These are phyloP conservation scores for Macaranga tanarius DNA, from an alignment of 441 rosid species.

Conservation along the genomic window DNA sequence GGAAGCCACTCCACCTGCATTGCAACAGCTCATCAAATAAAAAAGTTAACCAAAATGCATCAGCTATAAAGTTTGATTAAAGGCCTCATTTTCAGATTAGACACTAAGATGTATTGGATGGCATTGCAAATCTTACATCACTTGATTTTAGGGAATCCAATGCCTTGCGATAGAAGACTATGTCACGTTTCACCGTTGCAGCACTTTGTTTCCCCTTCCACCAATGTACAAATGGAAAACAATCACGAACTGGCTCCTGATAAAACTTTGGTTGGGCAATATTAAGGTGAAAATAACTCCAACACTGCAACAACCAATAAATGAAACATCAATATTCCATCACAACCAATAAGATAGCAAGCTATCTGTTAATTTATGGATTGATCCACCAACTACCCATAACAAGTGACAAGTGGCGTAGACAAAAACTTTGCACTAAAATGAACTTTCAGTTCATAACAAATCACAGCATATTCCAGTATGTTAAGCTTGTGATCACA, in stretches of 20 bases:
- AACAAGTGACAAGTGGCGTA: background rate
- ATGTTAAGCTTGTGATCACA: background rate
- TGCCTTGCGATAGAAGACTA: conserved; percentile 59
- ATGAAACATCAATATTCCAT: background rate
- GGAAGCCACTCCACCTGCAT: conserved; percentile 65
- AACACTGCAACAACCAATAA: conserved; percentile 45
- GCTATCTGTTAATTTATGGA: conserved; percentile 1
- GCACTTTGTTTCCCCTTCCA: conserved; percentile 80
- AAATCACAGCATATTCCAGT: background rate
- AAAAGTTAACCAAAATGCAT: background rate
- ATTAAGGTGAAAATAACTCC: conserved; percentile 78
- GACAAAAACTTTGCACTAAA: background rate
- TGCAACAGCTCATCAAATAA: conserved; percentile 5
- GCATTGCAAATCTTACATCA: conserved; percentile 36
- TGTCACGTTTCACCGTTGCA: conserved; percentile 57
- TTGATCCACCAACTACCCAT: background rate
- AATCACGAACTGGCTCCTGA: conserved; percentile 38
- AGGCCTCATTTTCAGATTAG: background rate
- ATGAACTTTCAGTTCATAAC: background rate
- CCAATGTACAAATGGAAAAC: conserved; percentile 60
- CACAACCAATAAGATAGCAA: background rate
- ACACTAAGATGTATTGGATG: background rate
- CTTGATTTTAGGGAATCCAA: conserved; percentile 55
- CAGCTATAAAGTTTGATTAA: background rate
- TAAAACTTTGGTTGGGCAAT: conserved; percentile 62